Conservation (phyloP, 805 yeast genomes). For the Saccharomycodes ludwigii region DNA sequence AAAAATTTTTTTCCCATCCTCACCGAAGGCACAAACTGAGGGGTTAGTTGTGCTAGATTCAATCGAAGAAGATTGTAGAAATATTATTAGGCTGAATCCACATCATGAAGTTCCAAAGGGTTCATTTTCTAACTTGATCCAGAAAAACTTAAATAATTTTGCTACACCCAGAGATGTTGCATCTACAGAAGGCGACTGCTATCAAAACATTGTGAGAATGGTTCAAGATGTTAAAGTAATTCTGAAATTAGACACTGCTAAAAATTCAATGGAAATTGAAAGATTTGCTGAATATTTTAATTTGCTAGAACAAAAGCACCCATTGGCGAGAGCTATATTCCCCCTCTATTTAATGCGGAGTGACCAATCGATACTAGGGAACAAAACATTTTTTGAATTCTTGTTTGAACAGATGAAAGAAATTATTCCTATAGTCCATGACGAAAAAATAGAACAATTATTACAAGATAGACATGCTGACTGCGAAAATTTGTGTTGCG, state of each 20-base stretch:
- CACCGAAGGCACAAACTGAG: no score
- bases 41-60: no score
- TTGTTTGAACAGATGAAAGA: no score
- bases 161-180: slow-evolving; percentile 30
- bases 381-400: slow-evolving; percentile 26
- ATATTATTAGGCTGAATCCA: slow-evolving; percentile 2
- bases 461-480: no score
- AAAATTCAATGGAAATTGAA: slow-evolving; percentile 19
- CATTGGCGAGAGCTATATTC: slow-evolving; percentile 47
- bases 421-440: no score
- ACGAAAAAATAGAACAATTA: no score
- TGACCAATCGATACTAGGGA: slow-evolving; percentile 47
- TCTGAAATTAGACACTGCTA: slow-evolving; percentile 20
- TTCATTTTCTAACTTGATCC: slow-evolving; percentile 35
- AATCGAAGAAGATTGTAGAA: no score
- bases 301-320: slow-evolving; percentile 24
- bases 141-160: slow-evolving; percentile 34
- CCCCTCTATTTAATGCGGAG: slow-evolving; percentile 53
- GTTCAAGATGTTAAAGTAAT: slow-evolving; percentile 28
- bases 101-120: slow-evolving; percentile 18
- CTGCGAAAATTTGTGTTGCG: no score
- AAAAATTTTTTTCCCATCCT: no score
- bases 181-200: slow-evolving; percentile 20
- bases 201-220: slow-evolving; percentile 18
- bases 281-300: slow-evolving; percentile 25